Conservation (phyloP, 2,329 filamentous ascomycete genomes). For the Cladosporium sp. region DNA sequence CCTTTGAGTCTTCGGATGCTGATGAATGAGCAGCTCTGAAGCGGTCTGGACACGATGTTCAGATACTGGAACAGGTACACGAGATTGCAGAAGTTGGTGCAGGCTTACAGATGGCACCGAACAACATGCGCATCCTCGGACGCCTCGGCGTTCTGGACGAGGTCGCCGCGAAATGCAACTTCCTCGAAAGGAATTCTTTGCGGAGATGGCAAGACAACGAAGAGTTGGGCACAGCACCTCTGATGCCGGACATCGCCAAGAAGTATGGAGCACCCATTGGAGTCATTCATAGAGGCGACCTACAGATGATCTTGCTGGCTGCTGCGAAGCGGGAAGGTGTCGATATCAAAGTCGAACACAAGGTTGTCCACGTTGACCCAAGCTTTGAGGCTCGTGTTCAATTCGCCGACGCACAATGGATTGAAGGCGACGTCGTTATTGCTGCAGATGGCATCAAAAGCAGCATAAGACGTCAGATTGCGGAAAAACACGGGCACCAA, state of each 20-base stretch:
- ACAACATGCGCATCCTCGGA: conserved; percentile 43
- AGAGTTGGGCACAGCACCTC: conserved; percentile 14
- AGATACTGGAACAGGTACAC: conserved; percentile 43
- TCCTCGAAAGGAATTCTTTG: conserved; percentile 24
- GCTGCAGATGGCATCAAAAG: conserved; percentile 55
- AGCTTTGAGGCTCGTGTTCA: conserved; percentile 17
- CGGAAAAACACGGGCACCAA: conserved; percentile 34
- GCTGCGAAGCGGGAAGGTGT: conserved; percentile 43
- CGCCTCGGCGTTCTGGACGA: conserved; percentile 44
- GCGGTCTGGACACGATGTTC: conserved; percentile 43
- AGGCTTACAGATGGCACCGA: conserved; percentile 48
- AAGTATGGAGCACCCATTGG: conserved; percentile 41
- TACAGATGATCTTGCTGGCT: conserved; percentile 45
- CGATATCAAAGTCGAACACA: conserved; percentile 31
- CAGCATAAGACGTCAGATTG: conserved; percentile 40
- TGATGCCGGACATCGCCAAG: conserved; percentile 14
- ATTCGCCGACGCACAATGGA: conserved; percentile 16
- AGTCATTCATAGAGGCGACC: conserved; percentile 51
- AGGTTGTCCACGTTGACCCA: conserved; percentile 14
- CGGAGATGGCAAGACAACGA: conserved; percentile 15
- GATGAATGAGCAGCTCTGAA: conserved; percentile 28
- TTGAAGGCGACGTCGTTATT: conserved; percentile 49
- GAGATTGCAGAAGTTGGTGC: conserved; percentile 47
- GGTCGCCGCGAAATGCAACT: conserved; percentile 37
- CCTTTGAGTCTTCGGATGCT: no score